These are phyloP conservation scores for Candida broadrunensis DNA, from an alignment of 805 yeast species.

Conservation along the genomic window DNA sequence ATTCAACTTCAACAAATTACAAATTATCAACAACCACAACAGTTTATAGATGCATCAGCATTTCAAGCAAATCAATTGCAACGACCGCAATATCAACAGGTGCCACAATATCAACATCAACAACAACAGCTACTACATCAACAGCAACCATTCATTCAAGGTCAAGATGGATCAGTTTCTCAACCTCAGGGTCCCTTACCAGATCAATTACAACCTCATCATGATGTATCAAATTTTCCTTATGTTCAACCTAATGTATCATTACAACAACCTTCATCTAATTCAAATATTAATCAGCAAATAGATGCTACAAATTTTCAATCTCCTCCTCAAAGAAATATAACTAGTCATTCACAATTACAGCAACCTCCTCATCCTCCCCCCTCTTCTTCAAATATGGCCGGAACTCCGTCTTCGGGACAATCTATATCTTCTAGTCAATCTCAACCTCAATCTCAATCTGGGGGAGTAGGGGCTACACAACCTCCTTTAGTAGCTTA, in stretches of 20 bases:
- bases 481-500: background rate
- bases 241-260: slow-evolving; percentile 8
- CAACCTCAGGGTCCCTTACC: slow-evolving; percentile 1
- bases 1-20: background rate
- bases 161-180: no score
- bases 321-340: background rate
- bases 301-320: background rate
- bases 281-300: background rate
- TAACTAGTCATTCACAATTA: background rate
- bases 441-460: background rate
- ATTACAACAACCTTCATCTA: no score
- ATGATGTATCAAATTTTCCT: slow-evolving; percentile 6
- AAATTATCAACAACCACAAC: slow-evolving; percentile 1
- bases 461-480: background rate
- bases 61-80: slow-evolving; percentile 4
- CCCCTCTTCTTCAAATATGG: background rate
- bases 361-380: background rate
- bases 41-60: slow-evolving; percentile 1
- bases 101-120: slow-evolving; percentile 2
- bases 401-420: background rate
- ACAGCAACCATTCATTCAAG: slow-evolving; percentile 7
- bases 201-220: slow-evolving; percentile 1
- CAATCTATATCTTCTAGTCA: background rate
- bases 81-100: slow-evolving; percentile 6
- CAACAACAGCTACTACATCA: slow-evolving; percentile 7